A percentile compares a stretch with the other conserved stretches of the same genome.
Evolutionary conservation across 169 alveolate species (phyloP).

Genomic region (Plasmodium blacklocki): DNA sequence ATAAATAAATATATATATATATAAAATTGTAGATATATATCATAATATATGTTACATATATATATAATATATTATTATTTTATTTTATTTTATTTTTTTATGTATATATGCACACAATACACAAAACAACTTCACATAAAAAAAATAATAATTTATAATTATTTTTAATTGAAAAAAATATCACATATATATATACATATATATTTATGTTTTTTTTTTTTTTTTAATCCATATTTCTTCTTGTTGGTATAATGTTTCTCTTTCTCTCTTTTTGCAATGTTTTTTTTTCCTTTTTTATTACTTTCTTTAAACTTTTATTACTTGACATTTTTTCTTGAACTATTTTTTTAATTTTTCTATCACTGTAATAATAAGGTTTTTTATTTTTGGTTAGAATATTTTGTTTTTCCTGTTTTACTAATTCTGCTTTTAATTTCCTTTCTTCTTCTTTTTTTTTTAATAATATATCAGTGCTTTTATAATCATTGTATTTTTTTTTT

Average conservation of each 20-base stretch:
- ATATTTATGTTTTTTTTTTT: no score
- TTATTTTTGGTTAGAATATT: conserved; percentile 43
- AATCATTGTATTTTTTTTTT: conserved; percentile 35
- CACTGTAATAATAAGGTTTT: conserved; percentile 54
- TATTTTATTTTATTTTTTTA: no score
- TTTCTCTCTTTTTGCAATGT: conserved; percentile 46
- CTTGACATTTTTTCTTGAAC: conserved; percentile 30
- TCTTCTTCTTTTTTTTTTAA: conserved; percentile 59
- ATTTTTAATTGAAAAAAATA: no score
- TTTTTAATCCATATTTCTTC: conserved; percentile 17
- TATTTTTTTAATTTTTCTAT: conserved; percentile 49
- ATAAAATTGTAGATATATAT: no score
- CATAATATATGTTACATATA: no score
- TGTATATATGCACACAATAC: no score
- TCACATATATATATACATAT: no score
- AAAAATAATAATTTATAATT: no score
- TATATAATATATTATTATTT: no score
- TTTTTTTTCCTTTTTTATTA: conserved; percentile 45
- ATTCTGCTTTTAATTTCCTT: conserved; percentile 38
- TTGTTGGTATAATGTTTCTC: conserved; percentile 33
- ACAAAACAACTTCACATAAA: no score
- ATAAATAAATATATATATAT: no score
- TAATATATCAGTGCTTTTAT: conserved; percentile 21
- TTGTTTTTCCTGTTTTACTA: conserved; percentile 39
- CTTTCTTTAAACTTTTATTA: conserved; percentile 29